These are phyloP conservation scores for Wickerhamomyces chambardii DNA, from an alignment of 805 yeast species.

Conservation along the genomic window DNA sequence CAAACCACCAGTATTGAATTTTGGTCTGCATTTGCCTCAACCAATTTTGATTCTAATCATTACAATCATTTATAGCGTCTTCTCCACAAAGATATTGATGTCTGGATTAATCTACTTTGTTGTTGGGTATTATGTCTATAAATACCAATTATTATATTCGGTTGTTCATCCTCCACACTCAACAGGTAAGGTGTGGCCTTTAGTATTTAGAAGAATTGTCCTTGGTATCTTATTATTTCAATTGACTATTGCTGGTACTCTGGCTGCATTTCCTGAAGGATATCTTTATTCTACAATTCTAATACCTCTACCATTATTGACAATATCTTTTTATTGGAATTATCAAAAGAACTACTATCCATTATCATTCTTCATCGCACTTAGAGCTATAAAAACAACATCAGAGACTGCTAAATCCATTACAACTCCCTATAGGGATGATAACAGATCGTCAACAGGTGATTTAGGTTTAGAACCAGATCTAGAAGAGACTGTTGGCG, in stretches of 20 bases:
- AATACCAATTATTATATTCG: slow-evolving; percentile 83
- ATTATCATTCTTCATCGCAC: slow-evolving; percentile 74
- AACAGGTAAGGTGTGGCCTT: slow-evolving; percentile 94
- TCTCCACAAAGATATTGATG: slow-evolving; percentile 78
- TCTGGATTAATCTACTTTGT: slow-evolving; percentile 81
- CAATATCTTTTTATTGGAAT: slow-evolving; percentile 62
- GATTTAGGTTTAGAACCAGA: slow-evolving; percentile 2
- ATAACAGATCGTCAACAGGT: not conserved
- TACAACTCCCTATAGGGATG: slow-evolving; percentile 10
- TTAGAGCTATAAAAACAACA: slow-evolving; percentile 61
- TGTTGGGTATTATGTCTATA: slow-evolving; percentile 81
- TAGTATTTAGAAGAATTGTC: slow-evolving; percentile 73
- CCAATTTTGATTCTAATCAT: slow-evolving; percentile 82
- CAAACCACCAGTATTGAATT: slow-evolving; percentile 87
- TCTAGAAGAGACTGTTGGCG: slow-evolving; percentile 12
- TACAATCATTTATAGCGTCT: slow-evolving; percentile 78
- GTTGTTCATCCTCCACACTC: slow-evolving; percentile 96
- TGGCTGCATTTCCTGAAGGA: slow-evolving; percentile 72
- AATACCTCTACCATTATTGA: slow-evolving; percentile 67
- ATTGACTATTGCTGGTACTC: slow-evolving; percentile 85
- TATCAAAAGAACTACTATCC: slow-evolving; percentile 80
- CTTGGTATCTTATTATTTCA: slow-evolving; percentile 81
- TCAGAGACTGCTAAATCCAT: slow-evolving; percentile 16
- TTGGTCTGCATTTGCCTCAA: slow-evolving; percentile 87
- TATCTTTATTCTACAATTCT: slow-evolving; percentile 64